Base-by-base conservation (phyloP, 192 early-diverging fungal genomes). In the Dimargaris xerosporica region DNA sequence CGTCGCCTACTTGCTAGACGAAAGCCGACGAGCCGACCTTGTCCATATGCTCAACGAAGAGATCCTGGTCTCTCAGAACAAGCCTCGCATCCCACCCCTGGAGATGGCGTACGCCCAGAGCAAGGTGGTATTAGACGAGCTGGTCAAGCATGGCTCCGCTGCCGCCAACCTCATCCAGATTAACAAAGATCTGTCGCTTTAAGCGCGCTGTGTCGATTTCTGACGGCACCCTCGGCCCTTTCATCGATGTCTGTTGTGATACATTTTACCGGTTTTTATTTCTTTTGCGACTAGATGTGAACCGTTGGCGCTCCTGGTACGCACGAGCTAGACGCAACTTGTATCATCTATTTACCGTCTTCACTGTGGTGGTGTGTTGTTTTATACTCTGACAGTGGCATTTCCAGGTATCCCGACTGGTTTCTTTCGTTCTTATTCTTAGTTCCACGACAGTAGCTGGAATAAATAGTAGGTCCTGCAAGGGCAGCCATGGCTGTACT, bases 21-120 rank as follows among this genome's bases (percentile, higher is more conserved):
- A 73, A 7, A 62, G 65, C 28, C 73, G 69, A 5, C 76, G 87
- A 21, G 72, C 80, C 62, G 67, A 74, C 12, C 68, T 91, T 44
- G 87, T 86, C 7, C 73, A 71, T 43, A 71, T 78, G 19, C 72
- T 90, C 11, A 89, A 90, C 62, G 76, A 73, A 56, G 86, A 84
- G 3, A 87, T 90, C 61, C 70, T 76, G 61, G 80, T 75, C 0
- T 73, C 78, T 0, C 80, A 83, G 58, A 74, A 75, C 29, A 62
- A 75, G 28, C 84, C 84, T 26, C 71, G 69, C 12, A 74, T 70
- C 45, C 78, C 84, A 47, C 70, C 80, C 44, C 67, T 85, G 54
- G 84, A 88, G 67, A 61, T 69, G 61, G 66, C 72, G 39, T 69
- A 47, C 45, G 66, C 68, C 13, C 74, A 76, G 60, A 51, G 67